phyloP scores from a whole-genome alignment of 768 basidiomycete genomes.

The Boletus sp. region DNA sequence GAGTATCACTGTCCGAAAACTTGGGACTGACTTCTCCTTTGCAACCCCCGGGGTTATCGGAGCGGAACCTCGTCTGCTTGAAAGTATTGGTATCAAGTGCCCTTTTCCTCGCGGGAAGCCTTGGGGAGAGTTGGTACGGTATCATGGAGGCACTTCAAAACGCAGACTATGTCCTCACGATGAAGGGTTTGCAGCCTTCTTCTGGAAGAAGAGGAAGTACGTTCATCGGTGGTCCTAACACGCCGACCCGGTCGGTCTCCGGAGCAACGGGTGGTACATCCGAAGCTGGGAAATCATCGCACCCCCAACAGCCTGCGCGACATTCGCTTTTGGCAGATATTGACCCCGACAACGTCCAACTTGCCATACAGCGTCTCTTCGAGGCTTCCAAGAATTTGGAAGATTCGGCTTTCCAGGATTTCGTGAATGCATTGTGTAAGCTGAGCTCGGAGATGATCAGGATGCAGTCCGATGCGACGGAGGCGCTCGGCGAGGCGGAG shows the following conservation, averaged over 20 bases:
- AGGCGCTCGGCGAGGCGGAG: constrained; percentile 27
- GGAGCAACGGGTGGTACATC: constrained; percentile 16
- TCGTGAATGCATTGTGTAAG: constrained; percentile 73
- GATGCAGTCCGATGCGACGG: constrained; percentile 58
- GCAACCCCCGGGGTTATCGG: constrained; percentile 73
- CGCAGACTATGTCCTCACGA: constrained; percentile 84
- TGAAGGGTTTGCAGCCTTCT: constrained; percentile 44
- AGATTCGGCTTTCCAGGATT: constrained; percentile 76
- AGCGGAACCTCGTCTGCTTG: constrained; percentile 87
- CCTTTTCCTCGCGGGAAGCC: constrained; percentile 76
- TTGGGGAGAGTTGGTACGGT: constrained; percentile 91
- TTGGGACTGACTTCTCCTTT: constrained; percentile 52
- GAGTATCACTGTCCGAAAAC: constrained; percentile 59
- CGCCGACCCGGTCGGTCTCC: constrained; percentile 40
- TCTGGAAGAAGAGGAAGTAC: constrained; percentile 33
- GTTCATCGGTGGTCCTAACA: constrained; percentile 31
- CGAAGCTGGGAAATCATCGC: constrained; percentile 18
- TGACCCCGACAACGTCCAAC: constrained; percentile 70
- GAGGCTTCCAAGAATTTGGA: constrained; percentile 83
- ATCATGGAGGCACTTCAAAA: constrained; percentile 91
- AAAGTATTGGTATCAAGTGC: constrained; percentile 77
- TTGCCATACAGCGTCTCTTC: constrained; percentile 78
- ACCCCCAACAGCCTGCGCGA: constrained; percentile 29
- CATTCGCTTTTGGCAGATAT: constrained; percentile 70
- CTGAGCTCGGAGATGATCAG: constrained; percentile 92